phyloP scores from a whole-genome alignment of 2,329 filamentous ascomycete genomes.

The Phaeosphaeria sp. region DNA sequence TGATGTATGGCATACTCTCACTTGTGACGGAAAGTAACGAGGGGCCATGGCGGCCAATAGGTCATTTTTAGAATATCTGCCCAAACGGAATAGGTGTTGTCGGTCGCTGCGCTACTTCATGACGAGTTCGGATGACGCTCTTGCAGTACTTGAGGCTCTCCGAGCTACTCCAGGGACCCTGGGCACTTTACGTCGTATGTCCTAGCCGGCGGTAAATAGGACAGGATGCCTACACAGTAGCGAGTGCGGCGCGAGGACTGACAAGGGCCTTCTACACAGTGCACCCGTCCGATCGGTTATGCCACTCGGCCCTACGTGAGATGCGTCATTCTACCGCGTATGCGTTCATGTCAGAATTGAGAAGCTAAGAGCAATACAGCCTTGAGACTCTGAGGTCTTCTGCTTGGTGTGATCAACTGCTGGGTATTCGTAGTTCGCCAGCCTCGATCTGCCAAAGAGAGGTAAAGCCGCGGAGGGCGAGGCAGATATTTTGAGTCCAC shows the following conservation, averaged over 20 bases:
- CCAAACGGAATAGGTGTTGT: not conserved
- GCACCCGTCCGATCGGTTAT: not conserved
- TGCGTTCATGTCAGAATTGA: not conserved
- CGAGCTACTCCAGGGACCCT: no score
- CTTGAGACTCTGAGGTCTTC: not conserved
- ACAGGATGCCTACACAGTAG: not conserved
- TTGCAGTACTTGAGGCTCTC: no score
- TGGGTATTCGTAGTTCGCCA: not conserved
- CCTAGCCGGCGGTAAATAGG: no score
- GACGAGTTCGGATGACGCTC: no score
- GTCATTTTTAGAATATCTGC: not conserved
- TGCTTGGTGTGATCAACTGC: not conserved
- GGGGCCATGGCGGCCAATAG: no score
- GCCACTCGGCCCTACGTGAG: not conserved
- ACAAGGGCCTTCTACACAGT: no score
- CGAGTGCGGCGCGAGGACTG: not conserved
- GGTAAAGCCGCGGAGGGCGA: not conserved
- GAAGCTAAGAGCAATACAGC: not conserved
- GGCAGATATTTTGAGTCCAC: not conserved
- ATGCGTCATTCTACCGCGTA: not conserved
- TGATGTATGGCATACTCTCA: not conserved
- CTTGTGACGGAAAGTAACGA: no score
- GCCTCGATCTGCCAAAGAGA: not conserved
- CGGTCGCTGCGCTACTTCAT: no score
- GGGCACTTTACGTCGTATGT: no score